These are phyloP conservation scores for Elsinoe arachidis DNA, from an alignment of 2,329 filamentous ascomycete species.

Conservation along the genomic window DNA sequence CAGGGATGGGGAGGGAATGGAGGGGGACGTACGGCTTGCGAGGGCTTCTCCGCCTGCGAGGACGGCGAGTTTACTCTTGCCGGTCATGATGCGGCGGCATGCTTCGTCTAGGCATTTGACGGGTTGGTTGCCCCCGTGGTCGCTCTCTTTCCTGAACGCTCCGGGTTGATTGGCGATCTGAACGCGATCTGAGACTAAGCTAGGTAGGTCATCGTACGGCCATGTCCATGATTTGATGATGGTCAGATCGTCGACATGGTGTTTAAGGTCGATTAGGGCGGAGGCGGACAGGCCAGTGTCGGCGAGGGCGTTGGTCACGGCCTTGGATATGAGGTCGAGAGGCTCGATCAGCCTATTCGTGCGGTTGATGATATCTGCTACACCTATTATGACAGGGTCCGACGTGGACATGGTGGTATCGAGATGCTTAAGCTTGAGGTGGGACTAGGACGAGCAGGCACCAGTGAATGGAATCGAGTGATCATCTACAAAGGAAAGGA, in stretches of 20 bases:
- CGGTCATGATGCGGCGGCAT: conserved; percentile 46
- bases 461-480: too few species aligned
- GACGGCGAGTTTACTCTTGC: conserved; percentile 49
- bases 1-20: too few species aligned
- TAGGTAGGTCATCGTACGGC: conserved; percentile 53
- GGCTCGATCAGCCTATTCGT: conserved; percentile 51
- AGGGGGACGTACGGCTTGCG: conserved; percentile 40
- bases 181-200: conserved; percentile 43
- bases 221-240: conserved; percentile 59
- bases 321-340: conserved; percentile 48
- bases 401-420: neutral
- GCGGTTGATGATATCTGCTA: conserved; percentile 54
- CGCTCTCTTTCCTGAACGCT: conserved; percentile 34
- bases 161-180: conserved; percentile 25
- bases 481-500: too few species aligned
- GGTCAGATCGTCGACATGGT: conserved; percentile 48
- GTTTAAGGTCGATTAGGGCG: conserved; percentile 30
- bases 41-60: conserved; percentile 58
- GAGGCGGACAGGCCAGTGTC: conserved; percentile 37
- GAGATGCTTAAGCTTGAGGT: neutral
- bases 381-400: conserved; percentile 52
- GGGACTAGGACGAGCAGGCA: too few species aligned
- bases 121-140: conserved; percentile 57
- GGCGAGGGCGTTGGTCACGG: conserved; percentile 43
- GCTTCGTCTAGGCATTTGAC: conserved; percentile 56